Conservation (phyloP, 2,329 filamentous ascomycete species). For the Exophiala calicioides region DNA sequence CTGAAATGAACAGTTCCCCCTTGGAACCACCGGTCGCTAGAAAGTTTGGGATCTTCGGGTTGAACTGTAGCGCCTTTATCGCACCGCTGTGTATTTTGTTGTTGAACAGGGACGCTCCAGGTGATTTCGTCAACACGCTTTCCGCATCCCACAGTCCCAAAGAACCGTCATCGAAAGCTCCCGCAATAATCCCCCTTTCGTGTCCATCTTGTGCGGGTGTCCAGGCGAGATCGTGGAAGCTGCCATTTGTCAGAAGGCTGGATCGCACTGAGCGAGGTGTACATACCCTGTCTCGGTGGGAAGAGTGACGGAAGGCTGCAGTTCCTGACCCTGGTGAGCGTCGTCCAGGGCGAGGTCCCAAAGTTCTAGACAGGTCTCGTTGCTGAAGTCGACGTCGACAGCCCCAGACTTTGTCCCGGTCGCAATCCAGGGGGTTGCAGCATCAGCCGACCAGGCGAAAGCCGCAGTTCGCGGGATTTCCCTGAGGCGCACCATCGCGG, state of each 20-base stretch:
- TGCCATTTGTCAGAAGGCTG: constrained; percentile 40
- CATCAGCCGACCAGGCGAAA: constrained; percentile 91
- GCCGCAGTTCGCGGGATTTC: constrained; percentile 96
- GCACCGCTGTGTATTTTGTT: constrained; percentile 88
- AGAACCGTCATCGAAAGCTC: constrained; percentile 90
- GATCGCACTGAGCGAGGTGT: not conserved
- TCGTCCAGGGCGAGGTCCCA: constrained; percentile 90
- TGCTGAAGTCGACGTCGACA: constrained; percentile 95
- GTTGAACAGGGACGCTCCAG: constrained; percentile 79
- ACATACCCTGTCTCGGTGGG: constrained; percentile 83
- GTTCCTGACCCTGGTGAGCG: constrained; percentile 72
- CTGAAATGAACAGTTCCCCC: constrained; percentile 94
- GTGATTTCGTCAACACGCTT: constrained; percentile 58
- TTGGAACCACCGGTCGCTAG: constrained; percentile 91
- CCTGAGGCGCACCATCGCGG: constrained; percentile 86
- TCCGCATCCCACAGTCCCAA: constrained; percentile 92
- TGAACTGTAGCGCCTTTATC: constrained; percentile 95
- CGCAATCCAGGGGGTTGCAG: constrained; percentile 76
- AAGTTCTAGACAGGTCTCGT: constrained; percentile 92
- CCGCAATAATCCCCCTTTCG: constrained; percentile 86
- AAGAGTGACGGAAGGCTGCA: constrained; percentile 81
- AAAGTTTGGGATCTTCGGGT: constrained; percentile 85
- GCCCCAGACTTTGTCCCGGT: constrained; percentile 94
- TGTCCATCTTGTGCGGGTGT: constrained; percentile 76
- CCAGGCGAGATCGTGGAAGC: constrained; percentile 98